Evolutionary conservation across 169 alveolate species (phyloP).

Genomic region (Toxoplasma gondii): DNA sequence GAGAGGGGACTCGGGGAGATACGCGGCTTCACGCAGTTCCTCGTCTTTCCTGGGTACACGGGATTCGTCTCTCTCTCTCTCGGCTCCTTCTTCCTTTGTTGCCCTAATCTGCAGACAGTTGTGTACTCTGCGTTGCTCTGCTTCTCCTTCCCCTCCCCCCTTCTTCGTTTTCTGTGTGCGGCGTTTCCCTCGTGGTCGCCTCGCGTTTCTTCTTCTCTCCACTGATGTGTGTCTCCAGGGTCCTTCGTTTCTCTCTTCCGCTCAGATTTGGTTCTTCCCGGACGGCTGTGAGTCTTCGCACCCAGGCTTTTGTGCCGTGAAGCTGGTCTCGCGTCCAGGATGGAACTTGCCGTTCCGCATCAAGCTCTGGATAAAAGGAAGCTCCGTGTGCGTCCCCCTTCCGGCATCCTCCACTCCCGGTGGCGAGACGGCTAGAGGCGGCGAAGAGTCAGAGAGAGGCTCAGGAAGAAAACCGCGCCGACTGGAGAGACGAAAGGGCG

Average conservation of each 20-base stretch:
- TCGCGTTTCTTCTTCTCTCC: neutral
- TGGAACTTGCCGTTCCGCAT: conserved; percentile 83
- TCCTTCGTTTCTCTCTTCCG: neutral
- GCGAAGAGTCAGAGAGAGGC: neutral
- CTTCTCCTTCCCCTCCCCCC: too few species aligned
- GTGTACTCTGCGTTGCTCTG: too few species aligned
- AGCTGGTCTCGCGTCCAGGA: conserved; percentile 84
- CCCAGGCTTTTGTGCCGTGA: conserved; percentile 82
- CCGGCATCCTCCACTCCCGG: neutral
- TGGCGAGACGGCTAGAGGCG: neutral
- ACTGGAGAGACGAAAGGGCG: neutral
- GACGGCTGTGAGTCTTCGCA: conserved; percentile 80
- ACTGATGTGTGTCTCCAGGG: neutral
- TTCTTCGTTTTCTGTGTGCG: too few species aligned
- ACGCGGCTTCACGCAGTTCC: too few species aligned
- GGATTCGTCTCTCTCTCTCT: too few species aligned
- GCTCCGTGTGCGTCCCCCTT: conserved; percentile 23
- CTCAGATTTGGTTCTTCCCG: conserved; percentile 85
- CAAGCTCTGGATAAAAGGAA: conserved; percentile 80
- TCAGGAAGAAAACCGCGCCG: neutral
- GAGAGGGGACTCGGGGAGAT: too few species aligned
- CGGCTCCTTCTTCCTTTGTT: neutral
- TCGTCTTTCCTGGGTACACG: too few species aligned
- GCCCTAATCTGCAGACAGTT: too few species aligned
- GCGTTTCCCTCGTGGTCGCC: too few species aligned